Base-by-base conservation (phyloP, 176 grass and related monocot species). In the Cenchrus americanus region DNA sequence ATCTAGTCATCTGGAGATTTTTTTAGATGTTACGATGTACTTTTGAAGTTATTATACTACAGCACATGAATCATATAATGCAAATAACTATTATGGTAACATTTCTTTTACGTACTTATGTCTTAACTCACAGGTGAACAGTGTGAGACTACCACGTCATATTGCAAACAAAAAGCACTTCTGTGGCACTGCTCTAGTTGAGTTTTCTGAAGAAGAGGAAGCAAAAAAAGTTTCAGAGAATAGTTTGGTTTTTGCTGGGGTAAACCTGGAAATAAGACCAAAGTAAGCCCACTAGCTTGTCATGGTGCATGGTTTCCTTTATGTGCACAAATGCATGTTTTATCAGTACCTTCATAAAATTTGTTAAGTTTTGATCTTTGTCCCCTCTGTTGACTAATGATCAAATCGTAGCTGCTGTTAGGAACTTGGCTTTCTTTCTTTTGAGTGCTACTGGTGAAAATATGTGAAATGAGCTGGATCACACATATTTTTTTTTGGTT, bases 141-240 rank as follows among this genome's bases (percentile, higher is more conserved):
- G 94, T 74, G 94, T 96, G 17, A 89, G 94, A 18, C 78, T 96
- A 73, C 91, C 94, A n/a, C 77, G 86, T 3, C 91, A 93, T 91
- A 71, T 91, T 79, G 69, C 75, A 80, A 89, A 96, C 73, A 93
- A 89, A 82, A 90, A 85, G 17, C 71, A 85, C 72, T 89, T 93
- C 62, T 91, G 86, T 74, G 94, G 94, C 46, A 91, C 88, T 76
- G 91, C 88, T 85, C 77, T 96, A 46, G 75, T 96, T 27, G 91
- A 96, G 73, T 96, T 96, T 88, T 96, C 88, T 37, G 81, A 96
- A 83, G 94, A 96, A 66, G 86, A 82, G 11, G 91, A 91, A 76
- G 94, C 78, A 15, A 91, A 89, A 71, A 86, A 61, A 7, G 53
- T 89, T 85, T 14, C 87, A 58, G 65, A 85, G 48, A 85, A 80